Evolutionary conservation across 148 eudicot genomes (phyloP).

Genomic region (Diospyros lotus): DNA sequence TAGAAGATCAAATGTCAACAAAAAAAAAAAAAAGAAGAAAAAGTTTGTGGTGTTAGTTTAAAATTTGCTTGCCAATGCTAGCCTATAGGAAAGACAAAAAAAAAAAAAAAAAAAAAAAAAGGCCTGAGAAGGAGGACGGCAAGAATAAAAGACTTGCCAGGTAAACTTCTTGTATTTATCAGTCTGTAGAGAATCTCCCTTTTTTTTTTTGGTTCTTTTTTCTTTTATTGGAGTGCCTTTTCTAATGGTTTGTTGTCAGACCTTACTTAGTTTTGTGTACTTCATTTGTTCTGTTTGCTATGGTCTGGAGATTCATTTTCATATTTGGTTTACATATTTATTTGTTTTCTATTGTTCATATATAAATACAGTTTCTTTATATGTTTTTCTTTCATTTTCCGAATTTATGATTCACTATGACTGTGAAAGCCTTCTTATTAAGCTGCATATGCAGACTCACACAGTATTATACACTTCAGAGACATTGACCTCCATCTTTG

Average conservation of each 20-base stretch:
- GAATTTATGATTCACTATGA: too few relatives aligned
- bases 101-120: too few relatives aligned
- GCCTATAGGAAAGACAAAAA: too few relatives aligned
- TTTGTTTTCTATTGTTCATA: not conserved
- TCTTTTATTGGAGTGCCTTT: not conserved
- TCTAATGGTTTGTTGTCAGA: constrained; percentile 5
- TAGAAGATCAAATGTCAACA: constrained; percentile 1
- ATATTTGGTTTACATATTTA: not conserved
- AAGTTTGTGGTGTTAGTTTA: not conserved
- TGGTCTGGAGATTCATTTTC: not conserved
- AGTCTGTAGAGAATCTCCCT: not conserved
- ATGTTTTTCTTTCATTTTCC: too few relatives aligned
- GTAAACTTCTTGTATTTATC: constrained; percentile 10
- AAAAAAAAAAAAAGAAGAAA: too few relatives aligned
- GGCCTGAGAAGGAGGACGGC: not conserved
- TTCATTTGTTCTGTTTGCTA: not conserved
- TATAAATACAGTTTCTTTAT: too few relatives aligned
- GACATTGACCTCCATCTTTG: too few relatives aligned
- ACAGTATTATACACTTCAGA: too few relatives aligned
- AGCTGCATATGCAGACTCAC: too few relatives aligned
- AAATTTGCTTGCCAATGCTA: not conserved
- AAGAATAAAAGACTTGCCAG: not conserved
- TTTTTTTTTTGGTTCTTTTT: not conserved
- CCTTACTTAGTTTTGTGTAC: constrained; percentile 8
- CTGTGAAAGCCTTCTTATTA: too few relatives aligned